Evolutionary conservation across 2,329 filamentous ascomycete genomes (phyloP).

Genomic region (Diaporthe sp.): DNA sequence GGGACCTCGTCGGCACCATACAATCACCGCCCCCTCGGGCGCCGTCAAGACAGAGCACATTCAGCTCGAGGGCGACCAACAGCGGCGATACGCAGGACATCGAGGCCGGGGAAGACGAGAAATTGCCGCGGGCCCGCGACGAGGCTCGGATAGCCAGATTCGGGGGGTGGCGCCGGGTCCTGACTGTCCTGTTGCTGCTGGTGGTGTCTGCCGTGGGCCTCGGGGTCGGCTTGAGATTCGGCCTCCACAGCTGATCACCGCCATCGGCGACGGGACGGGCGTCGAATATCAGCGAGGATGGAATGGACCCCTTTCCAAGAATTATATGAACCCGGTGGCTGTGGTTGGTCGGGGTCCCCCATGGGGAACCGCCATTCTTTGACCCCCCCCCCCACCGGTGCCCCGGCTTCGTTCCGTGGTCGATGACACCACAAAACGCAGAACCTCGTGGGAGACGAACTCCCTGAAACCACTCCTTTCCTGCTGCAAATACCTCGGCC

Average conservation of each 20-base stretch:
- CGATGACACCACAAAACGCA: background rate
- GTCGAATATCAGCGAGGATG: background rate
- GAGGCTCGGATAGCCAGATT: conserved; percentile 38
- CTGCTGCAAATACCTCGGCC: background rate
- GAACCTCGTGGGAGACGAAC: background rate
- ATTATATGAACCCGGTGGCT: background rate
- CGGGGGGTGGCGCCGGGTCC: conserved; percentile 48
- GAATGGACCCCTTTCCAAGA: background rate
- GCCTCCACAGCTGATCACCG: background rate
- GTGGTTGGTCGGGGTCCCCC: no score
- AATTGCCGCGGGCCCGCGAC: conserved; percentile 29
- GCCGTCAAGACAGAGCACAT: conserved; percentile 11
- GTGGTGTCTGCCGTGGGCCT: conserved; percentile 51
- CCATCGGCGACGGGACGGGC: background rate
- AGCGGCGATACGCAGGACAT: conserved; percentile 19
- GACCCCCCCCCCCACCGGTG: no score
- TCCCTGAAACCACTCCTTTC: background rate
- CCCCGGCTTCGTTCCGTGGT: background rate
- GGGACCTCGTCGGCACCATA: conserved; percentile 21
- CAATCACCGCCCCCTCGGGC: conserved; percentile 7
- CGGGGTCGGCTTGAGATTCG: conserved; percentile 46
- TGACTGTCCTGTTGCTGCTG: conserved; percentile 44
- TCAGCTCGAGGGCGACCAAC: conserved; percentile 7
- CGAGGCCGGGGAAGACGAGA: conserved; percentile 10
- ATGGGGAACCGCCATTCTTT: background rate